Evolutionary conservation across 306 rosid species (phyloP).

Genomic region (Fragaria nilgerrensis): DNA sequence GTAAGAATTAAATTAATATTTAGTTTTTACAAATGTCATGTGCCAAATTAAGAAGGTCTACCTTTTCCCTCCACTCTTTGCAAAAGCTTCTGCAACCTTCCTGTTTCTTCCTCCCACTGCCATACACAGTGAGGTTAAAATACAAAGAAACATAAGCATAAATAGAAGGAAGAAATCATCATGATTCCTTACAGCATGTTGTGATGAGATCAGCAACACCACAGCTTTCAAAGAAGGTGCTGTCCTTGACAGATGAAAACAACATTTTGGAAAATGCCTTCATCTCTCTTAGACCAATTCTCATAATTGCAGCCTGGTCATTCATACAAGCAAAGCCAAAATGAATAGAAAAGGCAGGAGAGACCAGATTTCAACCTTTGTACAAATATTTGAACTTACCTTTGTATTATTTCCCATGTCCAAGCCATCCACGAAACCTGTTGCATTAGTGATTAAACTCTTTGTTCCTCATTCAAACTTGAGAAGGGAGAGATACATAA

Average conservation of each 20-base stretch:
- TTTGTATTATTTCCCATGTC: constrained; percentile 95
- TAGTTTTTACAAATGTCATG: not conserved
- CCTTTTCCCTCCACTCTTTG: constrained; percentile 73
- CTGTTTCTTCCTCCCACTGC: constrained; percentile 98
- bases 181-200: constrained; percentile 71
- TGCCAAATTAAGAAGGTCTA: constrained; percentile 25
- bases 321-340: constrained; percentile 17
- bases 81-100: constrained; percentile 89
- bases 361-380: not conserved
- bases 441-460: constrained; percentile 25
- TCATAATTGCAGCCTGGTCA: constrained; percentile 88
- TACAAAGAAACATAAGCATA: constrained; percentile 13
- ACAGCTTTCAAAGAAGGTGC: constrained; percentile 89
- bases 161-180: constrained; percentile 9
- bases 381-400: constrained; percentile 41
- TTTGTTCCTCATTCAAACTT: constrained; percentile 22
- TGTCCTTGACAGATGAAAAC: constrained; percentile 82
- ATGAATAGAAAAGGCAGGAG: not conserved
- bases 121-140: constrained; percentile 28
- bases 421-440: constrained; percentile 98
- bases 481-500: constrained; percentile 8
- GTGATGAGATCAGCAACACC: constrained; percentile 97
- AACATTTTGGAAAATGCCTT: constrained; percentile 68
- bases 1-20: not conserved
- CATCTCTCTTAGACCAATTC: constrained; percentile 88